Evolutionary conservation across 164 flowering plant genomes (phyloP), one percentile per base, ranked within the genome.

Genomic region (Vitis labrusca): DNA sequence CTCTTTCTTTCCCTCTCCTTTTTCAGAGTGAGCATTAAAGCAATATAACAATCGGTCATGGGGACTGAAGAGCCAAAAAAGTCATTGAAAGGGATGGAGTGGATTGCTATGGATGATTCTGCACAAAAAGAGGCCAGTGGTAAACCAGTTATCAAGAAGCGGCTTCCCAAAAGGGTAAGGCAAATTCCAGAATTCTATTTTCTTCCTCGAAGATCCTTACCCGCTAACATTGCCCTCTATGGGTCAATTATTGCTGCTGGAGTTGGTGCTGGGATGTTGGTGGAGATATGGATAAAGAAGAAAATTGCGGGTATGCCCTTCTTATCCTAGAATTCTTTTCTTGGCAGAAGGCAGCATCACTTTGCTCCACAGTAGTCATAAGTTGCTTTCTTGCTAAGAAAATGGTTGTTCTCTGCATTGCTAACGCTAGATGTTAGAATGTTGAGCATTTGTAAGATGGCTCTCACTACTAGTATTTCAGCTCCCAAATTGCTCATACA

Each of bases 211-310:
- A 81, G 81, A 69, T 83, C 98, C 30, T 3, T 84, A 27, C 88
- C 93, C 30, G 78, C 81, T n/a, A 71, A 86, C 50, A 75, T 93
- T 62, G 89, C 85, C 1, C 72, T 87, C 56, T 93, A 83, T 78
- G 94, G 97, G 32, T 70, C 92, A 19, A 80, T 78, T 64, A 79
- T 84, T 69, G 95, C 82, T 30, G 97, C 89, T 23, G 97, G 98
- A 59, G 65, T 93, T 76, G 97, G 94, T 66, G 92, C 93, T 15
- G 98, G 97, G 23, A 93, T 93, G 94, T 79, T 93, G 55, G 67
- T 84, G 47, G 98, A 93, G 75, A 55, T 74, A 11, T 91, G 97
- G 97, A 86, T 90, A 27, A 82, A 93, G 72, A 91, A 89, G 82
- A 91, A 91, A 69, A 78, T 91, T 54, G 71, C 84, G 80, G 97